Evolutionary conservation across 257 asterid genomes (phyloP).

Genomic region (Nicotiana tabacum): DNA sequence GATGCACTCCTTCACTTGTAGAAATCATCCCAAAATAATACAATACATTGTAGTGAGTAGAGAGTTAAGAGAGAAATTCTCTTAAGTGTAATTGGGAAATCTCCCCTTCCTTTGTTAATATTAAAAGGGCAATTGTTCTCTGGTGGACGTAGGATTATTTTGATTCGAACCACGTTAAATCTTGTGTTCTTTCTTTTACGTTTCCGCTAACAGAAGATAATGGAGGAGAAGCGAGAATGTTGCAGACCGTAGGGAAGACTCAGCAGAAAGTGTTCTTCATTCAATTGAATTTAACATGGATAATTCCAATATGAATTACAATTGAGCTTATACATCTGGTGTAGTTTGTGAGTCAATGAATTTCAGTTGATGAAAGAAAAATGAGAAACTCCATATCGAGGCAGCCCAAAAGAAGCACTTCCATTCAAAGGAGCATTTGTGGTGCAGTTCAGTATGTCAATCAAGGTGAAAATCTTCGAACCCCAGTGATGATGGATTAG

Average conservation of each 20-base stretch:
- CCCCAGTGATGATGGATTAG: no score
- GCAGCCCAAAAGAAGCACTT: conserved; percentile 32
- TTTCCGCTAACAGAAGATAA: conserved; percentile 1
- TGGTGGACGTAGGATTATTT: no score
- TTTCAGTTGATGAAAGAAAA: conserved; percentile 28
- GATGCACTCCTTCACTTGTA: no score
- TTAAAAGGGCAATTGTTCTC: no score
- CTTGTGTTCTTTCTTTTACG: no score
- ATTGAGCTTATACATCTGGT: conserved; percentile 26
- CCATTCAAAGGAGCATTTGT: conserved; percentile 53
- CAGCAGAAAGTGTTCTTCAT: conserved; percentile 68
- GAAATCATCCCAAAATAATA: no score
- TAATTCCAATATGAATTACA: conserved; percentile 29
- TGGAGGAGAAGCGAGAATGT: conserved; percentile 47
- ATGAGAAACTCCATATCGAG: conserved; percentile 30
- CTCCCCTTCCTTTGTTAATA: no score
- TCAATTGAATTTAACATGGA: conserved; percentile 53
- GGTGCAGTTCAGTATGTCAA: not conserved
- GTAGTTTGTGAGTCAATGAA: conserved; percentile 20
- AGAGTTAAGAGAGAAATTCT: no score
- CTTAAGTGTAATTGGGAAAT: no score
- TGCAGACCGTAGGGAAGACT: conserved; percentile 38
- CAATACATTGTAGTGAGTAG: no score
- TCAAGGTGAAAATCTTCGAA: no score
- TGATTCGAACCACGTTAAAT: no score